Evolutionary conservation across 169 alveolate species (phyloP), one percentile per base, ranked within the genome.

Genomic region (Plasmodium reichenowi): DNA sequence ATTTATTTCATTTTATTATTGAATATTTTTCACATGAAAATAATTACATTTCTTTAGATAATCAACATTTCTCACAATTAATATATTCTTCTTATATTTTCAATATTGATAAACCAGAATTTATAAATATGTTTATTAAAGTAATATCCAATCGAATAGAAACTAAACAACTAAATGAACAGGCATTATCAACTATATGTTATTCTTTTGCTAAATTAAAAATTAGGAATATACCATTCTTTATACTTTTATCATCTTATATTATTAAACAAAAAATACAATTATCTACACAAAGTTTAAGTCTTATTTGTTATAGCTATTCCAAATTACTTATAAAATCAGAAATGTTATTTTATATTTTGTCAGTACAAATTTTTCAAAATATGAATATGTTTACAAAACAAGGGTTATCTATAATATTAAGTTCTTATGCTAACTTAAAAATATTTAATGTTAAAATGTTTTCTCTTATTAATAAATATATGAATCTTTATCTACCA

Each of bases 271-370:
- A 83, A 22, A 83, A 83, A 59, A 70, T 83, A 20, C 29, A n/a
- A 6, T 71, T 83, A 67, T 83, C 91, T 15, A 54, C 91, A n/a
- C 91, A 83, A 83, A 83, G 91, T 58, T 83, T 83, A 70, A 83
- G 91, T 43, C 60, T 83, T 68, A 29, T 83, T 45, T 83, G 91
- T 24, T 83, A 83, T 29, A 68, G 86, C 10, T 83, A 68, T 48
- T 83, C 91, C 20, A 83, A 83, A 72, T 72, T 83, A 50, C 32
- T 38, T 68, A 83, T 83, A 43, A 83, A 83, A 56, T 83, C 91
- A n/a, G 86, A 83, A 70, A 70, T 83, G 50, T 43, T 83, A 50
- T 83, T 83, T 71, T 83, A 83, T 29, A 38, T 83, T 56, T 59
- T 83, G 12, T 83, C 91, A 3, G 38, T 83, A 3, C 91, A 83